Evolutionary conservation across 192 early-diverging fungal genomes (phyloP), one percentile per base, ranked within the genome.

Genomic region (Podila clonocystis): DNA sequence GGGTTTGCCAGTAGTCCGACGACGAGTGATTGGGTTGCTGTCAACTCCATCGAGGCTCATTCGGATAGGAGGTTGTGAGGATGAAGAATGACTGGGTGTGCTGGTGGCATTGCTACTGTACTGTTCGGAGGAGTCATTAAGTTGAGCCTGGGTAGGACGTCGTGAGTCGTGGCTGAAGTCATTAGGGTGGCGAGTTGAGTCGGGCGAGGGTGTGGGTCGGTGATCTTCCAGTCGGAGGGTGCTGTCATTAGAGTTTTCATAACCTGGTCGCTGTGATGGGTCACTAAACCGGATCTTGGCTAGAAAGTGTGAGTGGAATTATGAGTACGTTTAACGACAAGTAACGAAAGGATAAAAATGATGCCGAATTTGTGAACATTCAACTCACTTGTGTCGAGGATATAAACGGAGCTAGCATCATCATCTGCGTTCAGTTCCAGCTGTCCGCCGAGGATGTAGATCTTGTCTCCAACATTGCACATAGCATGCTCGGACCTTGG

Each of bases 401-500:
- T 73, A 26, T 73, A 80, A 31, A 80, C 45, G 6, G 55, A 58
- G 36, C 62, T 62, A 58, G 74, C 4, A 49, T 76, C 74, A 11
- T 70, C 68, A 9, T 77, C 71, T 34, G 66, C 70, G 65, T 80
- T 68, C 61, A 41, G 76, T 55, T 80, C 70, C 66, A 80, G 62
- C 68, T 88, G 83, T 65, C 89, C 89, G 73, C 89, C 89, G 11
- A 90, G n/a, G 33, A 90, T 85, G 62, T 74, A 86, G 12, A 90
- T 65, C 70, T 82, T 87, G 49, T 86, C 82, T 4, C 82, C 70
- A n/a, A 82, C 59, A 48, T 69, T 67, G 30, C 86, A 82, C 79
- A 90, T 70, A 1, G 86, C 75, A 60, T 82, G 82, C 28, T 82
- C 82, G 64, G 73, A 74, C 38, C 89, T 75, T 3, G 89, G 84